Evolutionary conservation across 768 basidiomycete genomes (phyloP).

Genomic region (Lactifluus echinatus): DNA sequence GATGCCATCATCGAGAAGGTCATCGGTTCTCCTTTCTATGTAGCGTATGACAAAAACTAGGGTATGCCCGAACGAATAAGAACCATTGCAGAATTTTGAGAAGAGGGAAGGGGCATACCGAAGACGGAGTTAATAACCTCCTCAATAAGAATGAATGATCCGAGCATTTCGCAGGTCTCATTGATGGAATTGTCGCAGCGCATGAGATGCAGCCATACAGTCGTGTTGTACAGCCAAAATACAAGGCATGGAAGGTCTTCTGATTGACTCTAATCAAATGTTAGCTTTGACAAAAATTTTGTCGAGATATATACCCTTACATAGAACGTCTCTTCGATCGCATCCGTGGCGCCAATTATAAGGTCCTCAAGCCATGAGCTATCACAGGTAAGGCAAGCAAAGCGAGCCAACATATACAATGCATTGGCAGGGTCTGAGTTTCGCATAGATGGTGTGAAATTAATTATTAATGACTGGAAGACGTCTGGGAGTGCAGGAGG

Average conservation of each 20-base stretch:
- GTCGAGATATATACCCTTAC: conserved; percentile 41
- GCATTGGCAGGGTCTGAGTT: conserved; percentile 86
- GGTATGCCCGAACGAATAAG: conserved; percentile 2
- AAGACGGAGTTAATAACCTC: conserved; percentile 93
- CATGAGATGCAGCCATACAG: conserved; percentile 85
- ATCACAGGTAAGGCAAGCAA: conserved; percentile 88
- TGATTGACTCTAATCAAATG: conserved; percentile 52
- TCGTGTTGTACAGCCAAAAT: conserved; percentile 93
- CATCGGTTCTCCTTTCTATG: conserved; percentile 83
- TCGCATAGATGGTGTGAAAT: conserved; percentile 59
- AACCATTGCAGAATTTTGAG: background rate
- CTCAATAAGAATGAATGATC: conserved; percentile 78
- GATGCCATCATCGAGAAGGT: conserved; percentile 70
- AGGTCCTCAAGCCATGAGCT: conserved; percentile 90
- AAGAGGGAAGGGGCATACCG: conserved; percentile 42
- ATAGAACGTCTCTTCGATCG: conserved; percentile 87
- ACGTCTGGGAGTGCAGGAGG: conserved; percentile 68
- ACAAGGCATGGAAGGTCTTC: conserved; percentile 82
- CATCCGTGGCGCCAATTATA: conserved; percentile 81
- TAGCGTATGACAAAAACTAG: conserved; percentile 92
- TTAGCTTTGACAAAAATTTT: conserved; percentile 1
- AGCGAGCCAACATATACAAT: conserved; percentile 83
- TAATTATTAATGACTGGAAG: conserved; percentile 73
- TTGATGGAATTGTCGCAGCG: conserved; percentile 75
- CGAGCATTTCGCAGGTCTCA: conserved; percentile 73